Base-by-base conservation (phyloP, 805 yeast genomes). In the Candida nitratophila region DNA sequence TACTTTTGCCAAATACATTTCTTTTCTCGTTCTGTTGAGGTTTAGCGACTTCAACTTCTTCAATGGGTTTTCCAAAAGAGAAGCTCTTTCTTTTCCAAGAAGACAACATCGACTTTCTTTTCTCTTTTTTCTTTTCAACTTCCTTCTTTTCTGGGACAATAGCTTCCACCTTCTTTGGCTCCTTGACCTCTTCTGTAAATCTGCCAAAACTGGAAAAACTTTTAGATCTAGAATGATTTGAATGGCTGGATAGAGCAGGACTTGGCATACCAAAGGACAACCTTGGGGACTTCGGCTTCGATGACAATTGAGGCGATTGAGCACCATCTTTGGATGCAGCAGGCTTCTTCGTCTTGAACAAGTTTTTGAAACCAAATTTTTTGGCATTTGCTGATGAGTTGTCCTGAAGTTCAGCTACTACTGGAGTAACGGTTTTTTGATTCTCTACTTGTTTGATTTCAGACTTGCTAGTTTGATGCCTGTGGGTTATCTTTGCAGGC, bases 1-100 rank as follows among this genome's bases (percentile, higher is more conserved):
- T 54, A 37, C 46, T 47, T 33, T 44, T 50, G 4, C 48, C 49
- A 39, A 53, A 53, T 14, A 53, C n/a, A 30, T 49, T 47, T 10
- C 24, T 37, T 10, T 24, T 37, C 17, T 50, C 44, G 27, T 29
- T 42, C 17, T 41, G 38, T 22, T 45, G 47, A n/a, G 32, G 24
- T 16, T 41, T 40, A 2, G 27, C 14, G 2, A 16, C 24, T 9
- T 12, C 38, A 35, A 35, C 24, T 17, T 37, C 39, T 37, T 37
- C 39, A 7, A 9, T 48, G 48, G 54, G 46, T 40, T 44, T 48
- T 4, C 46, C 50, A 40, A 46, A 44, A 0, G 53, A 41, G 10
- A 57, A 37, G 33, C 63, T 57, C 41, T 53, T 59, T 47, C 66
- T 53, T 33, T 56, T 61, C 66, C 66, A 62, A 6, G 50, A 46